phyloP scores from a whole-genome alignment of 192 early-diverging fungal genomes.

The Glomus cerebriforme region DNA sequence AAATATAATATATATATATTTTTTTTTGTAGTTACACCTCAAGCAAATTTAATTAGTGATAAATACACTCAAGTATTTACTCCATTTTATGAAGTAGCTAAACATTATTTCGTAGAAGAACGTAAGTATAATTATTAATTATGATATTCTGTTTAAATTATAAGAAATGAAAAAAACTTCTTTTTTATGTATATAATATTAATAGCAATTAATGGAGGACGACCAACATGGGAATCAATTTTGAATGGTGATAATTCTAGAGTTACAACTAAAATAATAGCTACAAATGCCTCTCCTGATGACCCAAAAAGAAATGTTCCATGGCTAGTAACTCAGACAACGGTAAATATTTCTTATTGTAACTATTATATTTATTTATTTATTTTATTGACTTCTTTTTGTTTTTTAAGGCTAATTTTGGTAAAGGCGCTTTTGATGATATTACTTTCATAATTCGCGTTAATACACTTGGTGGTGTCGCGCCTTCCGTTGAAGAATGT shows the following conservation, averaged over 20 bases:
- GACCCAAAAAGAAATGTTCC: slow-evolving; percentile 2
- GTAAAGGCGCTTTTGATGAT: background rate
- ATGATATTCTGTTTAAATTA: too few relatives aligned
- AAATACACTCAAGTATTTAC: background rate
- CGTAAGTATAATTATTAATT: background rate
- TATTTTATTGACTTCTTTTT: too few relatives aligned
- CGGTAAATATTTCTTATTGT: background rate
- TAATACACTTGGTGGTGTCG: background rate
- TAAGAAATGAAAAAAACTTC: too few relatives aligned
- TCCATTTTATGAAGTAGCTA: background rate
- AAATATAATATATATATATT: too few relatives aligned
- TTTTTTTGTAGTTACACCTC: background rate
- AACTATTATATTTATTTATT: too few relatives aligned
- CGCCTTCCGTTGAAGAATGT: background rate
- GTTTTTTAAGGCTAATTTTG: background rate
- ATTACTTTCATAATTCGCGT: background rate
- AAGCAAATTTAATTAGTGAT: background rate
- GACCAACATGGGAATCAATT: background rate
- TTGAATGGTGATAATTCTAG: background rate
- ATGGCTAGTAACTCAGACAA: slow-evolving; percentile 2
- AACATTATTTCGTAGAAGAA: background rate
- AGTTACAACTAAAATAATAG: background rate
- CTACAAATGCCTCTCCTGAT: background rate
- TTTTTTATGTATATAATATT: background rate
- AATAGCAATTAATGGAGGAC: background rate